Base-by-base conservation (phyloP, 2,329 filamentous ascomycete species). In the Hyphodiscus sp. region DNA sequence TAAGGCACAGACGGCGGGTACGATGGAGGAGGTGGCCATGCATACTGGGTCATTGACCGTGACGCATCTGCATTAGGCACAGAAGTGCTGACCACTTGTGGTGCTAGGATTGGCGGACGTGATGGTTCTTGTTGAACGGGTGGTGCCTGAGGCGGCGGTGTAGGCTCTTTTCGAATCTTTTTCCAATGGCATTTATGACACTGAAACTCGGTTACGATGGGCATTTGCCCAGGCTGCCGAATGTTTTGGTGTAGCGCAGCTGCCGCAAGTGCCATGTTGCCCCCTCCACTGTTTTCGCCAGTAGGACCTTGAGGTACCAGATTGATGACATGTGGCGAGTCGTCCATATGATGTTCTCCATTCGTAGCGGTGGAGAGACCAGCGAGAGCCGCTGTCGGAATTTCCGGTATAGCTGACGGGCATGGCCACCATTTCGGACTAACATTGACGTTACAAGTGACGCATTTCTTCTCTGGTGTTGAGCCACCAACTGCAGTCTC, bases 151-250 rank as follows among this genome's bases (percentile, higher is more conserved):
- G 23, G 55, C 13, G 57, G 51, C 20, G 58, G 53, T 30, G 60
- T 53, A n/a, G 61, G 53, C 43, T 65, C 58, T 55, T 61, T 68
- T 41, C 57, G 58, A 18, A 70, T 67, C 65, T 81, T 85, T 59
- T 71, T 77, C 59, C 74, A 67, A 61, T 79, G 76, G 58, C 87
- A 91, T 68, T 89, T 87, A 70, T 91, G 87, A 63, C 87, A 91
- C 68, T 90, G 85, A 59, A 82, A 86, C 57, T 76, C 78, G 29
- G 78, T 74, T 60, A 47, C 18, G n/a, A 42, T 11, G 42, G 61
- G 48, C 43, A 50, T 48, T 23, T 29, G 20, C 19, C 54, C 49
- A 9, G 61, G 49, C 18, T 58, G 49, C 41, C 57, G 56, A 11
- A 53, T 58, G 43, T 61, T 69, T 62, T 58, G 62, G 53, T 63